These are phyloP conservation scores for Termitomyces titanicus DNA, from an alignment of 768 basidiomycete genomes.

Conservation along the genomic window DNA sequence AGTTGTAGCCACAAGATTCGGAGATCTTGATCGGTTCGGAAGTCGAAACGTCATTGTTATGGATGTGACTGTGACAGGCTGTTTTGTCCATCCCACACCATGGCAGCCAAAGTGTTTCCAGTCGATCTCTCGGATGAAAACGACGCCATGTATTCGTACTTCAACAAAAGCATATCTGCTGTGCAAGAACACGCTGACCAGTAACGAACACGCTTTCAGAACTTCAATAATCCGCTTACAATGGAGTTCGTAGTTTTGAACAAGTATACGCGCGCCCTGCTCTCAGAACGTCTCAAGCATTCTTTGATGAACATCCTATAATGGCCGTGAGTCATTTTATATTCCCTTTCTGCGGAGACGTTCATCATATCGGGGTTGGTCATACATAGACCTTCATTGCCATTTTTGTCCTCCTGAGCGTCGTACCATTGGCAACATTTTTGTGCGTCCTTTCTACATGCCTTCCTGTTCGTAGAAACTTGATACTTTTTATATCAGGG, in stretches of 20 bases:
- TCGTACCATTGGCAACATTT: slow-evolving; percentile 31
- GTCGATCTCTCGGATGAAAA: slow-evolving; percentile 7
- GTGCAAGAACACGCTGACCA: slow-evolving; percentile 33
- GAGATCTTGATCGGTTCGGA: too few relatives aligned
- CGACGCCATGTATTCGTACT: slow-evolving; percentile 28
- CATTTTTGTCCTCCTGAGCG: slow-evolving; percentile 34
- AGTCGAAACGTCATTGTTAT: background rate
- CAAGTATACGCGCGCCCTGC: slow-evolving; percentile 40
- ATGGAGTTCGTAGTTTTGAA: slow-evolving; percentile 33
- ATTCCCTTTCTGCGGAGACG: background rate
- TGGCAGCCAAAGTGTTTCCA: slow-evolving; percentile 1
- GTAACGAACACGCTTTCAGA: slow-evolving; percentile 15
- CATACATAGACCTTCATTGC: slow-evolving; percentile 35
- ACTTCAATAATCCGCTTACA: background rate
- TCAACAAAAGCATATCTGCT: slow-evolving; percentile 31
- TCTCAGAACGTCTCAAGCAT: slow-evolving; percentile 25
- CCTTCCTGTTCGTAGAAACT: background rate
- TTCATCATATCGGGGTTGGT: background rate
- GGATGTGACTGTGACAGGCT: background rate
- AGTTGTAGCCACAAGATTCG: too few relatives aligned
- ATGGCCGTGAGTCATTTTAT: slow-evolving; percentile 24
- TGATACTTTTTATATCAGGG: slow-evolving; percentile 5
- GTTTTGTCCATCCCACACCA: background rate
- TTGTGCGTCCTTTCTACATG: slow-evolving; percentile 26
- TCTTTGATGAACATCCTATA: slow-evolving; percentile 31